These are phyloP conservation scores for Phytopythium kandeliae DNA, from an alignment of 352 stramenopile genomes.

Conservation along the genomic window DNA sequence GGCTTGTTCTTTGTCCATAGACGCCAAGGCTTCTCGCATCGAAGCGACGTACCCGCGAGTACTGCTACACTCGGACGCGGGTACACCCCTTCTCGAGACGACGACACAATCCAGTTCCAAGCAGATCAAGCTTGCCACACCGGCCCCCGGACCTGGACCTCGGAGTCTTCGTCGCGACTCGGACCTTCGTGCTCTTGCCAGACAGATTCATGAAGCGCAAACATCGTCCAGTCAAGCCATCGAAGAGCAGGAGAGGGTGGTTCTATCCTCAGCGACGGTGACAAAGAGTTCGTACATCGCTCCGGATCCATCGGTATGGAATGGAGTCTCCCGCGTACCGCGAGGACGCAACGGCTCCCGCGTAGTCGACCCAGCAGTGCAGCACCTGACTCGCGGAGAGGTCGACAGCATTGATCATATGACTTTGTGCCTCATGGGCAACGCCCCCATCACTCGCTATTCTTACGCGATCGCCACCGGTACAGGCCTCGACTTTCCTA, in stretches of 20 bases:
- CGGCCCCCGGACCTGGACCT: conserved; percentile 19
- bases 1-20: conserved; percentile 5
- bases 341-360: conserved; percentile 49
- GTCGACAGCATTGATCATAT: conserved; percentile 75
- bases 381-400: conserved; percentile 54
- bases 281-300: conserved; percentile 34
- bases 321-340: conserved; percentile 30
- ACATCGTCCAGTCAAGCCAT: conserved; percentile 19
- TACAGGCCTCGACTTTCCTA: conserved; percentile 45
- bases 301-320: conserved; percentile 23
- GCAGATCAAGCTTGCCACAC: conserved; percentile 37
- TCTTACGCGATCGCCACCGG: conserved; percentile 60
- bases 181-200: conserved; percentile 34
- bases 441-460: conserved; percentile 50
- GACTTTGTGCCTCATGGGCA: conserved; percentile 48
- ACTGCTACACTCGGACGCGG: conserved; percentile 24
- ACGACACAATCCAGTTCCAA: conserved; percentile 46
- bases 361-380: conserved; percentile 39
- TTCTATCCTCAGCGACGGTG: conserved; percentile 15
- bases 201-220: conserved; percentile 28
- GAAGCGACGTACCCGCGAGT: conserved; percentile 52
- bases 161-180: conserved; percentile 38
- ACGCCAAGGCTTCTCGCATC: conserved; percentile 31
- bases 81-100: conserved; percentile 40
- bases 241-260: conserved; percentile 16